Evolutionary conservation across 345 rosid genomes (phyloP).

Genomic region (Adansonia digitata): DNA sequence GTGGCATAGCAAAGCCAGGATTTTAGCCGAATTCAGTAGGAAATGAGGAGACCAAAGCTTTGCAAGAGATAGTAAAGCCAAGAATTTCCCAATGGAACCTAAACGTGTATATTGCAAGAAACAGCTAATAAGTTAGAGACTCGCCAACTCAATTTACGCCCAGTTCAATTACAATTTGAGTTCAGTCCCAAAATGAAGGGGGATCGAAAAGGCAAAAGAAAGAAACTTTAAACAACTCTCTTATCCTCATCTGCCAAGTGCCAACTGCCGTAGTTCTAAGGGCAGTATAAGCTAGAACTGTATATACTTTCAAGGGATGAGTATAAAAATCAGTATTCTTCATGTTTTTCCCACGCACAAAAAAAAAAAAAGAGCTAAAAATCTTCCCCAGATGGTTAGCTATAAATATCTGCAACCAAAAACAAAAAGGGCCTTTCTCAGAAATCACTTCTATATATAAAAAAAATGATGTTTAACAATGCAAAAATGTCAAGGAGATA

Average conservation of each 20-base stretch:
- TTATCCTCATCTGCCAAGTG: neutral
- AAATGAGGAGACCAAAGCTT: neutral
- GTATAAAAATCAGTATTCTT: slow-evolving; percentile 14
- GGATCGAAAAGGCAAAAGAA: too few relatives aligned
- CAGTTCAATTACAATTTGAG: neutral
- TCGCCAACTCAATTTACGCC: slow-evolving; percentile 5
- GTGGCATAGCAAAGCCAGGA: neutral
- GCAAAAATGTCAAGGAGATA: neutral
- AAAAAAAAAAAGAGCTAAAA: slow-evolving; percentile 3
- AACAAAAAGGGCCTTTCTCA: neutral
- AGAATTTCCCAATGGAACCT: neutral
- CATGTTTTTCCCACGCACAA: slow-evolving; percentile 6
- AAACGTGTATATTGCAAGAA: slow-evolving; percentile 14
- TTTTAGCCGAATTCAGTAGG: neutral
- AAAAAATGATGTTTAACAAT: neutral
- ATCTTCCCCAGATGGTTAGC: slow-evolving; percentile 25
- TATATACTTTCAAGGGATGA: slow-evolving; percentile 20
- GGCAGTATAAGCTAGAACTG: slow-evolving; percentile 15
- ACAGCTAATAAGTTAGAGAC: slow-evolving; percentile 5
- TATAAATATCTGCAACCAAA: slow-evolving; percentile 26
- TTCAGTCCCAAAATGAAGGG: too few relatives aligned
- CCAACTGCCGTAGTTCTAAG: slow-evolving; percentile 8
- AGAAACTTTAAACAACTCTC: too few relatives aligned
- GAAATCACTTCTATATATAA: neutral
- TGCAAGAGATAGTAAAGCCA: neutral